Evolutionary conservation across 73 alveolate species (phyloP), one percentile per base, ranked within the genome.

Genomic region (Halteria grandinella): DNA sequence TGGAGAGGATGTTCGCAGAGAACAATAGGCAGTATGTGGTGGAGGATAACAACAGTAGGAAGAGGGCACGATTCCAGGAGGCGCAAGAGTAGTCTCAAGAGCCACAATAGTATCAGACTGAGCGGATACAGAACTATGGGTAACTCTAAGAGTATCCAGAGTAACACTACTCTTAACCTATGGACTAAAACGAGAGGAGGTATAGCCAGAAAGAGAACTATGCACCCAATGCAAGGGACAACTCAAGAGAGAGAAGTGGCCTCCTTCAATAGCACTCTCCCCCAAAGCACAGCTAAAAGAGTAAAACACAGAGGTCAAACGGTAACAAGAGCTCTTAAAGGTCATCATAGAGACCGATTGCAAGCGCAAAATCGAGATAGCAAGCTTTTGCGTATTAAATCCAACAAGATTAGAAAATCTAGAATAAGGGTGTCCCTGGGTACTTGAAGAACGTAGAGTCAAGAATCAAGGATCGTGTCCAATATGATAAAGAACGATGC

Each of bases 211-310:
- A 60, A 20, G 77, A 60, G 28, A 60, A 60, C 34, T n/a, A 36
- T 12, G 77, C 60, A 36, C 77, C 77, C 7, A 60, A 60, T 45
- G 37, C 7, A 8, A 60, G 43, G 27, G 37, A 60, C 43, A 55
- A 60, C 10, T 39, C 37, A 31, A 4, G 27, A 11, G 73, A 57
- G 25, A 29, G 18, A 33, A 10, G 23, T 20, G 55, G 7, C 23
- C 23, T 66, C 4, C 24, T 47, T 12, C 18, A 36, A 45, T 34
- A 66, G 66, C 80, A 66, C 23, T 66, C 80, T 25, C 80, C 80
- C 7, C 80, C 80, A 12, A 66, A 48, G 60, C 10, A 48, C 11
- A n/a, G n/a, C n/a, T n/a, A n/a, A n/a, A 48, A 48, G 29, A 17
- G 18, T 12, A 18, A 48, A 12, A 48, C 10, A 12, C 7, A 48